A percentile compares a stretch with the other conserved stretches of the same genome.
phyloP scores from a whole-genome alignment of 192 early-diverging fungal species.

The Pilaira anomala region DNA sequence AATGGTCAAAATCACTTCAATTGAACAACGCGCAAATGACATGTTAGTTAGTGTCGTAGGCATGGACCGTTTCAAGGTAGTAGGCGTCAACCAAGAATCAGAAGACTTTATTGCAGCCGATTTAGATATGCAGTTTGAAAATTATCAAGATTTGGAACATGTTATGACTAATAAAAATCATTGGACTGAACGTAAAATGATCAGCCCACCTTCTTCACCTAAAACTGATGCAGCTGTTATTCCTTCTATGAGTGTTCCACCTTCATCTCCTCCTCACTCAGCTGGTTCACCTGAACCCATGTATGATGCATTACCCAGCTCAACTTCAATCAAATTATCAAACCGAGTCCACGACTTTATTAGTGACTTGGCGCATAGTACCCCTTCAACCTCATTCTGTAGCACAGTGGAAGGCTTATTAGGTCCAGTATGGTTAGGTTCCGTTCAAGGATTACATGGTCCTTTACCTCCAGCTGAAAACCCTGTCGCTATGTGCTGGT shows the following conservation, averaged over 20 bases:
- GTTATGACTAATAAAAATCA: background rate
- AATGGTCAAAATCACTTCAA: slow-evolving; percentile 7
- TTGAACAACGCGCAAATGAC: slow-evolving; percentile 4
- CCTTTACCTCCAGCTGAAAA: slow-evolving; percentile 14
- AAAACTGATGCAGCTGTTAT: too few species aligned
- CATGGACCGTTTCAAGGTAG: slow-evolving; percentile 14
- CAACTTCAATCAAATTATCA: background rate
- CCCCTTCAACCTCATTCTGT: slow-evolving; percentile 12
- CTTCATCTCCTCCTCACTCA: background rate
- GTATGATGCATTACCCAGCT: background rate
- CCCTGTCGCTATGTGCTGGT: slow-evolving; percentile 15
- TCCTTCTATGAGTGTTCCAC: too few species aligned
- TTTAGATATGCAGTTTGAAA: slow-evolving; percentile 1
- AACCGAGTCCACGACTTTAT: slow-evolving; percentile 7
- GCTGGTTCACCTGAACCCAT: background rate
- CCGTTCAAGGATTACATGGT: slow-evolving; percentile 11
- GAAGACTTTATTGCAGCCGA: background rate
- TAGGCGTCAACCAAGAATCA: background rate
- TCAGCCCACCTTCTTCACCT: background rate
- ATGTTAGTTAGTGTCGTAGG: slow-evolving; percentile 8
- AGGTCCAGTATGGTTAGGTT: slow-evolving; percentile 17
- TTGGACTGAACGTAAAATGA: slow-evolving; percentile 6
- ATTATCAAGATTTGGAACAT: background rate
- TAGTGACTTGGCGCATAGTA: slow-evolving; percentile 7
- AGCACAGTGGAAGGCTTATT: slow-evolving; percentile 11